Evolutionary conservation across 2,329 filamentous ascomycete species (phyloP).

Genomic region (Fusarium albosuccineum): DNA sequence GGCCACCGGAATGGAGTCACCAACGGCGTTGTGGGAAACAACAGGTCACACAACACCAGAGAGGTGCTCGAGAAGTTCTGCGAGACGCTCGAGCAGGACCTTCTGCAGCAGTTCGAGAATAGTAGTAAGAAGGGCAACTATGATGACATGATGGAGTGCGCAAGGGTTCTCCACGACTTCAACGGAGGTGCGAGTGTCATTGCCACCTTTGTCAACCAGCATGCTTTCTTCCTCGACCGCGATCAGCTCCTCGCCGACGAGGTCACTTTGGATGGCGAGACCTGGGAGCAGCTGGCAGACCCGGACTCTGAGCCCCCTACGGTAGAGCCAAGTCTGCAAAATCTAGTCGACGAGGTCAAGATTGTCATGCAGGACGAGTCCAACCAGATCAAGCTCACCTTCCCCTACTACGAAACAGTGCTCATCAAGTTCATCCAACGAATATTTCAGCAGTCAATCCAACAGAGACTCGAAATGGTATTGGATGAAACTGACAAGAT

Average conservation of each 20-base stretch:
- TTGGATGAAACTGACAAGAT: constrained; percentile 93
- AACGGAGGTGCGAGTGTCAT: constrained; percentile 96
- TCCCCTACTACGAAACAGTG: constrained; percentile 96
- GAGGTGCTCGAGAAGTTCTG: constrained; percentile 97
- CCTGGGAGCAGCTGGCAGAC: constrained; percentile 93
- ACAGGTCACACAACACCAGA: constrained; percentile 74
- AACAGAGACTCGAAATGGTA: constrained; percentile 95
- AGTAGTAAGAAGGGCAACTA: constrained; percentile 96
- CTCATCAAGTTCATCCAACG: constrained; percentile 93
- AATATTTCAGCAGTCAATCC: constrained; percentile 97
- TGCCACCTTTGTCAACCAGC: constrained; percentile 96
- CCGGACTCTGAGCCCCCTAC: constrained; percentile 92
- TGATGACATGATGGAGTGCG: constrained; percentile 97
- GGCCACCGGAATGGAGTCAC: constrained; percentile 64
- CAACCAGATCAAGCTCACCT: constrained; percentile 94
- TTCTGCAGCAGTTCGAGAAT: constrained; percentile 96
- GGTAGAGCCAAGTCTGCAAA: constrained; percentile 92
- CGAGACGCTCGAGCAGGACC: constrained; percentile 93
- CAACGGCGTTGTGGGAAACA: constrained; percentile 58
- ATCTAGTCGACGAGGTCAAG: constrained; percentile 91
- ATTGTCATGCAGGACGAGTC: constrained; percentile 98
- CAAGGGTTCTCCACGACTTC: constrained; percentile 93
- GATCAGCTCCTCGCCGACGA: constrained; percentile 93
- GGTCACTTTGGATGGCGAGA: constrained; percentile 78
- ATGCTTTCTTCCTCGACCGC: constrained; percentile 98